Evolutionary conservation across 257 asterid species (phyloP).

Genomic region (Solanum sitiens): DNA sequence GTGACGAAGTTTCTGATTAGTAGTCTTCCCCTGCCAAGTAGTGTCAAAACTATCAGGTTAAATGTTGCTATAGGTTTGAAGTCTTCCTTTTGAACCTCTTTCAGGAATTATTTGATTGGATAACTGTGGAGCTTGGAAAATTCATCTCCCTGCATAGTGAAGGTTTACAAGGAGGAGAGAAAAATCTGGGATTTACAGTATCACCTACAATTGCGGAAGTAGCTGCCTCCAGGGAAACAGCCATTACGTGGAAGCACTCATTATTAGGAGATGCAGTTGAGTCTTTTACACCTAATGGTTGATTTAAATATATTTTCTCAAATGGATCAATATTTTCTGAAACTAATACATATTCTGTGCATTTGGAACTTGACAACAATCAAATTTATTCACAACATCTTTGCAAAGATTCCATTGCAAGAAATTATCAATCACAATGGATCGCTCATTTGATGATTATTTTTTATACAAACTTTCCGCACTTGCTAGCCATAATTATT

Average conservation of each 20-base stretch:
- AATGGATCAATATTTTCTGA: not conserved
- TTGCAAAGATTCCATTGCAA: not conserved
- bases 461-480: not conserved
- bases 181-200: constrained; percentile 50
- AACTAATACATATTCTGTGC: not conserved
- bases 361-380: not conserved
- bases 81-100: not conserved
- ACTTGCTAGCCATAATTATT: not conserved
- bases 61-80: not conserved
- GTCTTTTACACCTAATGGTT: constrained; percentile 1
- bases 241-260: constrained; percentile 34
- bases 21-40: not conserved
- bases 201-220: constrained; percentile 40
- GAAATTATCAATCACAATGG: not conserved
- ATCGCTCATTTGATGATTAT: not conserved
- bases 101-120: constrained; percentile 58
- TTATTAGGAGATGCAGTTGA: constrained; percentile 40
- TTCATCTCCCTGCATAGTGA: constrained; percentile 30
- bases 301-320: not conserved
- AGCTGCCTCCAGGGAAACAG: constrained; percentile 24
- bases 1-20: not conserved
- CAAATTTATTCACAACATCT: not conserved
- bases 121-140: constrained; percentile 50
- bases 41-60: not conserved
- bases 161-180: constrained; percentile 4